Base-by-base conservation (phyloP, 129 eudicot species). In the Helianthus tuberosus region DNA sequence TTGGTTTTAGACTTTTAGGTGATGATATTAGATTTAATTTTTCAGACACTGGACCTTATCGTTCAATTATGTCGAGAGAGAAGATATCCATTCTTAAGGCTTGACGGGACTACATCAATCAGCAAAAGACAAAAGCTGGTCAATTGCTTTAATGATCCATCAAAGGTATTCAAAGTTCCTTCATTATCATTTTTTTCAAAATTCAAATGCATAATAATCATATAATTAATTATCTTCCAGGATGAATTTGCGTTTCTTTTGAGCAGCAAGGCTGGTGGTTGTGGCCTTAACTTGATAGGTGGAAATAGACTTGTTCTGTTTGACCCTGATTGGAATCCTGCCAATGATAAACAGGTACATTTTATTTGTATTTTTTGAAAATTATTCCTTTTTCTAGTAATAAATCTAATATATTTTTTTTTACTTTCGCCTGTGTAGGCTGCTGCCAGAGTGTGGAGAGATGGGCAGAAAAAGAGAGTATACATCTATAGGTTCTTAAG, bases 241-340 rank as follows among this genome's bases (percentile, higher is more conserved):
- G 97, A 95, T 75, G 99, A 95, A 82, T 95, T 95, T 82, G 99
- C 96, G 47, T 95, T 91, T 91, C 97, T 95, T 75, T 83, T 95
- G 84, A 95, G 99, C 83, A 95, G 99, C 86, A 95, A 95, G 82
- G 99, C 99, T 78, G 99, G 99, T 75, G 99, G 99, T 46, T 95
- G 99, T 82, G 99, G 99, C 53, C 93, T 95, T 55, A 95, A 95
- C 79, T 82, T 95, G 85, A 95, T 95, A 53, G 97, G 99, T 70
- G 99, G 97, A 76, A 95, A 95, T 82, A 84, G 99, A 36, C 89
- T 95, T 74, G 95, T 95, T 75, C 85, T 95, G 73, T 95, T 95
- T 79, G 99, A 95, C 79, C 99, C 99, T 70, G 99, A 95, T 69
- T 95, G 99, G 99, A 95, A 95, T 82, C 99, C 99, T 75, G 99